phyloP scores from a whole-genome alignment of 805 yeast genomes.

The Cyberlindnera veronae region DNA sequence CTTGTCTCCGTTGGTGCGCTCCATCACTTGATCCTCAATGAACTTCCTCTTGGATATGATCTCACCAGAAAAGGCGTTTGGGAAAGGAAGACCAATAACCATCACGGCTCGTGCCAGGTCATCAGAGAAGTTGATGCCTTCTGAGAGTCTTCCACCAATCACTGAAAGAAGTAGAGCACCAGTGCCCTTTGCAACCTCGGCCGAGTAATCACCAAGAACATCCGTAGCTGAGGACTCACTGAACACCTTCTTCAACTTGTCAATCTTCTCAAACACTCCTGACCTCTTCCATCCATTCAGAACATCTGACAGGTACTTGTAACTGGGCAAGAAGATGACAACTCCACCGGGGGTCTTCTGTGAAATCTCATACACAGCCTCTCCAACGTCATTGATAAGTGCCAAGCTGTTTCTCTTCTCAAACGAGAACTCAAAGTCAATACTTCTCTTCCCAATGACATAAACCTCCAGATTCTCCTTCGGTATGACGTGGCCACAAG shows the following conservation, averaged over 20 bases:
- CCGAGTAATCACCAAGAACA: slow-evolving; percentile 49
- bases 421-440: slow-evolving; percentile 62
- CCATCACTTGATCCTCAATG: slow-evolving; percentile 50
- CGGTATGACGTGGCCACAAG: slow-evolving; percentile 86
- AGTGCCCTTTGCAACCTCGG: slow-evolving; percentile 31
- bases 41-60: slow-evolving; percentile 65
- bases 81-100: slow-evolving; percentile 87
- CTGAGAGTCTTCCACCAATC: slow-evolving; percentile 90
- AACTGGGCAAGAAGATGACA: slow-evolving; percentile 84
- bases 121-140: slow-evolving; percentile 89
- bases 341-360: slow-evolving; percentile 63
- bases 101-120: slow-evolving; percentile 83
- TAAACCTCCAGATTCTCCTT: slow-evolving; percentile 59
- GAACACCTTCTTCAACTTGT: slow-evolving; percentile 45
- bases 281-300: slow-evolving; percentile 47
- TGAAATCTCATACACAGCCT: slow-evolving; percentile 40
- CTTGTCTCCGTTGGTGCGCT: slow-evolving; percentile 41
- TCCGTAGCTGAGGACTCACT: slow-evolving; percentile 54
- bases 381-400: slow-evolving; percentile 51
- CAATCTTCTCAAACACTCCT: slow-evolving; percentile 32
- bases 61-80: slow-evolving; percentile 81
- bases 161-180: slow-evolving; percentile 80
- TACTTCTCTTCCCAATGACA: slow-evolving; percentile 36
- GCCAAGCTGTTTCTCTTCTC: slow-evolving; percentile 47
- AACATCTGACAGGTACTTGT: slow-evolving; percentile 59